These are phyloP conservation scores for Lactifluus subvellereus DNA, from an alignment of 768 basidiomycete genomes.

Conservation along the genomic window DNA sequence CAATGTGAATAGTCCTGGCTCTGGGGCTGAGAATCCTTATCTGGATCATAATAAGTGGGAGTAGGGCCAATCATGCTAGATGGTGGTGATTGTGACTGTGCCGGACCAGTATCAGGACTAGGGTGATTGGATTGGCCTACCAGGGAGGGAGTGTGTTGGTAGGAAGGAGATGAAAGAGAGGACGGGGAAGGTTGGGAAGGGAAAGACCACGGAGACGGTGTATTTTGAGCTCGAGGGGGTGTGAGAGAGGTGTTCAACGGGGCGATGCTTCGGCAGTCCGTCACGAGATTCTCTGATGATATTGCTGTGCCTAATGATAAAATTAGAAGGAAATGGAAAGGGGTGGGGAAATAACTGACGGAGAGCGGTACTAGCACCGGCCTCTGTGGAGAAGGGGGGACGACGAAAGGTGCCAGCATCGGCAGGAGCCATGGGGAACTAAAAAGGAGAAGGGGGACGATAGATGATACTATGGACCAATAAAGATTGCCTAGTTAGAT, in stretches of 20 bases:
- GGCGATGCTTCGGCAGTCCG: constrained; percentile 12
- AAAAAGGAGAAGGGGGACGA: background rate
- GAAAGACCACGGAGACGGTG: background rate
- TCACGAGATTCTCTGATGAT: background rate
- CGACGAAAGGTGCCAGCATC: background rate
- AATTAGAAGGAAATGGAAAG: background rate
- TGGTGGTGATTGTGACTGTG: background rate
- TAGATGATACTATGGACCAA: background rate
- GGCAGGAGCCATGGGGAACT: constrained; percentile 3
- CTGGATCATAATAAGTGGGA: constrained; percentile 25
- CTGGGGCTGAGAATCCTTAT: constrained; percentile 11
- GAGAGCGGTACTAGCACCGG: background rate
- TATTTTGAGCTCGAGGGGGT: background rate
- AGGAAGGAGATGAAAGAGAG: background rate
- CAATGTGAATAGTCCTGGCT: constrained; percentile 17
- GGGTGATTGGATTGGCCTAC: background rate
- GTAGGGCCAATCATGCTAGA: constrained; percentile 25
- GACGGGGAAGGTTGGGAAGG: constrained; percentile 6
- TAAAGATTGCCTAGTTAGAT: background rate
- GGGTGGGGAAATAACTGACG: background rate
- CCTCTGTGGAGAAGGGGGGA: background rate
- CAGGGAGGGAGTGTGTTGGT: background rate
- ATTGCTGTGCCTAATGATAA: background rate
- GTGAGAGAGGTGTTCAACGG: background rate
- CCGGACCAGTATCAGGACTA: background rate